Percentiles rank a stretch among this genome's conserved stretches.
Evolutionary conservation across 768 basidiomycete genomes (phyloP).

Genomic region (Lyophyllum atratum): DNA sequence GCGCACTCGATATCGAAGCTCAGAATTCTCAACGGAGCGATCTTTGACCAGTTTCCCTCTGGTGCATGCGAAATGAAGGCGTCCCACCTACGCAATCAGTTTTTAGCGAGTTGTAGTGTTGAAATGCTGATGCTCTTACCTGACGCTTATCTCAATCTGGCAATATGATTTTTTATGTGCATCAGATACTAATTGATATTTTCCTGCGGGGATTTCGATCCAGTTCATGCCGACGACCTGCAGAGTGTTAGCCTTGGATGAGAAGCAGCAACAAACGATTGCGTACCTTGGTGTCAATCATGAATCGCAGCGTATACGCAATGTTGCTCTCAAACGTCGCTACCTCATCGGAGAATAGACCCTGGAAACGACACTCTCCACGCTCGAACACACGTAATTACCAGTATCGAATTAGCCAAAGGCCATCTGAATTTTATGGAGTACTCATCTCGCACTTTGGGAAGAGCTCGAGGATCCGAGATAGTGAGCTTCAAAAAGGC

Average conservation of each 20-base stretch:
- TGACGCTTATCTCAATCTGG: slow-evolving; percentile 84
- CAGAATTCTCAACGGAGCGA: slow-evolving; percentile 91
- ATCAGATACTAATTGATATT: slow-evolving; percentile 65
- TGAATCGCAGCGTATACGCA: slow-evolving; percentile 87
- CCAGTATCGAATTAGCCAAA: slow-evolving; percentile 17
- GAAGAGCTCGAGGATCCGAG: slow-evolving; percentile 70
- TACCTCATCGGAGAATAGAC: slow-evolving; percentile 53
- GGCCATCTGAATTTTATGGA: background rate
- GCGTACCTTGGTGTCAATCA: slow-evolving; percentile 92
- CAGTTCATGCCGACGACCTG: slow-evolving; percentile 99
- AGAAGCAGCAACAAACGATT: slow-evolving; percentile 4
- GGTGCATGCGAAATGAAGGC: slow-evolving; percentile 88
- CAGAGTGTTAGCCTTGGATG: background rate
- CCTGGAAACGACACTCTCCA: slow-evolving; percentile 69
- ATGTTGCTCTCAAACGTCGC: slow-evolving; percentile 95
- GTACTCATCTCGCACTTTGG: slow-evolving; percentile 90
- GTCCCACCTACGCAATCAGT: slow-evolving; percentile 59
- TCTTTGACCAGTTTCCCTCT: slow-evolving; percentile 89
- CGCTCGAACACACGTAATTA: slow-evolving; percentile 68
- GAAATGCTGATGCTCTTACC: slow-evolving; percentile 38
- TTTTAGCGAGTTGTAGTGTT: background rate
- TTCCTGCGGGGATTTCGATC: slow-evolving; percentile 89
- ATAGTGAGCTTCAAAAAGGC: slow-evolving; percentile 88
- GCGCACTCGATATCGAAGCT: slow-evolving; percentile 99
- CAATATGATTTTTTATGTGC: slow-evolving; percentile 73